Percentiles rank a stretch among this genome's conserved stretches.
Conservation (phyloP, 2,329 filamentous ascomycete species). For the Colletotrichum gloeosporioides region DNA sequence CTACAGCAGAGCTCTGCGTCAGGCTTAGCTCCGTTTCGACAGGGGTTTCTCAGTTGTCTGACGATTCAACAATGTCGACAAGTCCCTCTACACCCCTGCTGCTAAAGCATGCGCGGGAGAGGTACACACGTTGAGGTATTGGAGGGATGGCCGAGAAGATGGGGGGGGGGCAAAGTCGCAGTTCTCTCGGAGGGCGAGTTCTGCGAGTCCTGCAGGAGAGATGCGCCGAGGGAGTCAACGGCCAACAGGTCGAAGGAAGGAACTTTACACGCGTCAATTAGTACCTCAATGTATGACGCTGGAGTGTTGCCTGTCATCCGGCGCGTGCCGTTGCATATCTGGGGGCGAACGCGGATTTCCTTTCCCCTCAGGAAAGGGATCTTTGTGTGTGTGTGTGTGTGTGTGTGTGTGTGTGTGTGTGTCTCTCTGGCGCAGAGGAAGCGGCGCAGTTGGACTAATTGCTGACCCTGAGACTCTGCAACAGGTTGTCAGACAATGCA, state of each 20-base stretch:
- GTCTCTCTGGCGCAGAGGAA: background rate
- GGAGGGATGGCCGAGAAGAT: background rate
- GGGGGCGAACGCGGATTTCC: background rate
- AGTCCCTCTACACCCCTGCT: background rate
- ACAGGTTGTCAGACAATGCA: background rate
- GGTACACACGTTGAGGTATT: background rate
- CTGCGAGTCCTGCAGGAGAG: background rate
- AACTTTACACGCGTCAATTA: background rate
- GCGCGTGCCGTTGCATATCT: background rate
- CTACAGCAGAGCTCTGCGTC: background rate
- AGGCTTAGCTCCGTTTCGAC: constrained; percentile 13
- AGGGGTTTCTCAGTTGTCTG: constrained; percentile 16
- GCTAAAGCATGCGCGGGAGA: background rate
- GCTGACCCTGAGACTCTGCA: background rate
- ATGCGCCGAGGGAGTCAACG: background rate
- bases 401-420: too few relatives aligned
- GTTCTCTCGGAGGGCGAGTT: constrained; percentile 1
- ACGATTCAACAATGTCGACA: constrained; percentile 5
- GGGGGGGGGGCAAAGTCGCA: background rate
- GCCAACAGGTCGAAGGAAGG: background rate
- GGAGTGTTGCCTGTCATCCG: background rate
- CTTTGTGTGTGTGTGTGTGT: background rate
- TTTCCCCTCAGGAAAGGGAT: background rate
- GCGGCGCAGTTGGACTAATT: background rate
- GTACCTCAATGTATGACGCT: background rate